Base-by-base conservation (phyloP, 1,284 basidiomycete species). In the Stereum hirsutum region DNA sequence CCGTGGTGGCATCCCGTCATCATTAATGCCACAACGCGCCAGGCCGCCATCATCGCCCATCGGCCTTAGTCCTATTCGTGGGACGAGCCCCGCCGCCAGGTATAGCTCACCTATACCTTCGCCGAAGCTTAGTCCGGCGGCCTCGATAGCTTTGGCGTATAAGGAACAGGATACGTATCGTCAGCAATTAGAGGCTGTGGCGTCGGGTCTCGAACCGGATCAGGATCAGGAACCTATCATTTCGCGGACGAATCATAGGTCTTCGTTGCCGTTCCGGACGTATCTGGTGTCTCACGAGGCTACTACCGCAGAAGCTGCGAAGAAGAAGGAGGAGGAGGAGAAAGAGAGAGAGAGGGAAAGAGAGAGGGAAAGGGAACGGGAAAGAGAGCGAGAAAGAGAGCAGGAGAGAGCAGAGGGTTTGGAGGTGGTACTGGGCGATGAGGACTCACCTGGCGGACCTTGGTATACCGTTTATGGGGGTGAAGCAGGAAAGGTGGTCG, bases 391-490 rank as follows among this genome's bases (percentile, higher is more conserved):
- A n/a, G n/a, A n/a, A n/a, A n/a, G n/a, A n/a, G n/a, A n/a, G n/a
- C n/a, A n/a, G n/a, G n/a, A n/a, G n/a, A n/a, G n/a, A n/a, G n/a
- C n/a, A n/a, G n/a, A n/a, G n/a, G 23, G 30, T 8, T 5, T 17
- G 28, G 23, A 15, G 20, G 33, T 35, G 23, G 14, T 28, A 1
- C 15, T 39, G 12, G 51, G 51, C 19, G 53, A 52, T 21, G 51
- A 53, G 14, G 54, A 55, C 24, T 47, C 49, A 39, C 52, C 46
- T 8, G 48, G 41, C 19, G 54, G 52, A 14, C 75, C 75, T 15
- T 76, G 75, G 43, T 74, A 74, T 50, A 75, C 75, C 1, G 68
- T 78, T 5, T 66, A 74, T 46, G 75, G 75, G 0, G 62, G 65
- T 15, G 57, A 64, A 2, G 59, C 69, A 1, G 74, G 65, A 1